Conservation (phyloP, 805 yeast species). For the Sugiyamaella mastotermitis region DNA sequence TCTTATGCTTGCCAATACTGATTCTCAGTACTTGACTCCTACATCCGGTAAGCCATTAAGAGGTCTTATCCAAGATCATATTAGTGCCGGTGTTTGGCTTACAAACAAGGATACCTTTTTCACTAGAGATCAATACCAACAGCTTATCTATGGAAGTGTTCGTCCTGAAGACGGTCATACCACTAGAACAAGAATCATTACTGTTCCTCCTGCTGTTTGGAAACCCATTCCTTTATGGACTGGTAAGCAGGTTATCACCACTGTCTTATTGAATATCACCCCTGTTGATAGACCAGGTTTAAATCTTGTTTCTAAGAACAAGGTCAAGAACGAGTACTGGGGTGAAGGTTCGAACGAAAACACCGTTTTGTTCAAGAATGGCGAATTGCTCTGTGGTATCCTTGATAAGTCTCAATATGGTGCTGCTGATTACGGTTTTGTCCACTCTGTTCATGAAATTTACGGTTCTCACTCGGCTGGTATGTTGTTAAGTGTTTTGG, state of each 20-base stretch:
- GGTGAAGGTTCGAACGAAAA: constrained; percentile 78
- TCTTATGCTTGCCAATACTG: constrained; percentile 88
- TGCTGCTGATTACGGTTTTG: constrained; percentile 93
- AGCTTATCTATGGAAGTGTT: constrained; percentile 85
- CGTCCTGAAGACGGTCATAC: constrained; percentile 98
- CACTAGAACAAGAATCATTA: constrained; percentile 47
- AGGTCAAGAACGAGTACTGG: constrained; percentile 94
- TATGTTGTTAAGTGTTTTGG: constrained; percentile 82
- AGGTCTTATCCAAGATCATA: constrained; percentile 98
- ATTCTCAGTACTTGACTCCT: constrained; percentile 95
- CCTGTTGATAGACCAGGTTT: constrained; percentile 89
- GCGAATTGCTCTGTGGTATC: constrained; percentile 86
- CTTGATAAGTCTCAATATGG: constrained; percentile 98
- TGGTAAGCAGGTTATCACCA: constrained; percentile 93
- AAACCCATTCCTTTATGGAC: constrained; percentile 95
- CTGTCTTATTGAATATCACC: constrained; percentile 82
- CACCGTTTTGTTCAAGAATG: constrained; percentile 76
- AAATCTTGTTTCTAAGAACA: constrained; percentile 75
- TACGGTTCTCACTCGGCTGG: constrained; percentile 92
- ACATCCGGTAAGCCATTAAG: constrained; percentile 97
- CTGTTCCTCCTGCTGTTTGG: constrained; percentile 82
- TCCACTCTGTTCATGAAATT: constrained; percentile 92
- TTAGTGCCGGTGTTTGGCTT: constrained; percentile 98
- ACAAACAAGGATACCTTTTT: constrained; percentile 89
- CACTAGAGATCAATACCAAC: constrained; percentile 88